A percentile compares a stretch with the other conserved stretches of the same genome.
phyloP scores from a whole-genome alignment of 305 asterid genomes.

The Fraxinus sp. region DNA sequence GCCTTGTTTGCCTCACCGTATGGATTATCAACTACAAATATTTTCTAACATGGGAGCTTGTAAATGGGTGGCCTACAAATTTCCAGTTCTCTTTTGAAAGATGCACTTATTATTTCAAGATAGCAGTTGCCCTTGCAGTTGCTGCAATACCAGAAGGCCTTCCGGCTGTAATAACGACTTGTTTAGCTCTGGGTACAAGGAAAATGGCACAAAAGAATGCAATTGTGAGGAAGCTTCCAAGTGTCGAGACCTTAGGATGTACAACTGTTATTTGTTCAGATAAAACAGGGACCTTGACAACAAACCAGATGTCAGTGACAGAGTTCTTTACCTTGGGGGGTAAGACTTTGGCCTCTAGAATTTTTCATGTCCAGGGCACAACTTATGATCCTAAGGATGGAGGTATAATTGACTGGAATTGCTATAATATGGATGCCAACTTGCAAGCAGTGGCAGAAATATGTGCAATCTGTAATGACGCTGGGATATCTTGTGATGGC shows the following conservation, averaged over 20 bases:
- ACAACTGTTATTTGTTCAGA: constrained; percentile 92
- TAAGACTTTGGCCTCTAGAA: constrained; percentile 38
- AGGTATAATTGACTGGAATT: constrained; percentile 68
- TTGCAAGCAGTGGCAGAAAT: constrained; percentile 70
- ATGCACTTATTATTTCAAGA: constrained; percentile 81
- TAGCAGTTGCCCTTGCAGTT: constrained; percentile 87
- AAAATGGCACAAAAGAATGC: constrained; percentile 92
- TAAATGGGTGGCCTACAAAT: constrained; percentile 69
- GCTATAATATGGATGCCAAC: constrained; percentile 61
- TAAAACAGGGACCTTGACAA: constrained; percentile 86
- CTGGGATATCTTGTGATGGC: constrained; percentile 67
- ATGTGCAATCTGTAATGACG: constrained; percentile 85
- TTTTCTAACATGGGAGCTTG: constrained; percentile 69
- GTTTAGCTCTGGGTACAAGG: constrained; percentile 88
- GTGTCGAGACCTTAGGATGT: constrained; percentile 91
- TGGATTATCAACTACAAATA: constrained; percentile 83
- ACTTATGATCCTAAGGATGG: constrained; percentile 94
- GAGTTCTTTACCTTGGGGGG: constrained; percentile 69
- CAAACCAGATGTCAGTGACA: constrained; percentile 86
- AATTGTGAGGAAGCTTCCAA: constrained; percentile 79
- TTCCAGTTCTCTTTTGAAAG: constrained; percentile 71
- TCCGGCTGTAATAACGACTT: constrained; percentile 86
- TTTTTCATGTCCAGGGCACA: constrained; percentile 67
- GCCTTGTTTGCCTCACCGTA: constrained; percentile 65
- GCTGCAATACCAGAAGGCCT: constrained; percentile 97